Evolutionary conservation across 2,329 filamentous ascomycete species (phyloP).

Genomic region (Reticulascus tulasneorum): DNA sequence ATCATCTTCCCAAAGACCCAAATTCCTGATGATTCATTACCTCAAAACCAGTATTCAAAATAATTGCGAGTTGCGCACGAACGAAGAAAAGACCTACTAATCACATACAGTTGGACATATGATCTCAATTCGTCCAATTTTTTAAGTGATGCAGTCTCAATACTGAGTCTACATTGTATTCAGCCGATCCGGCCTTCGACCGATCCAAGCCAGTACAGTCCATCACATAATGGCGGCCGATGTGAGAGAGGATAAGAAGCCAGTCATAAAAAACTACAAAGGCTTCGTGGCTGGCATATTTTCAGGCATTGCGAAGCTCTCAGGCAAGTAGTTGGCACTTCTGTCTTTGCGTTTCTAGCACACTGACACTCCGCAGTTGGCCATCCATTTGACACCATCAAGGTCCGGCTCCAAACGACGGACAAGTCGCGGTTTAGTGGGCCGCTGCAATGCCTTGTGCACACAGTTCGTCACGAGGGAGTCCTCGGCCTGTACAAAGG

Average conservation of each 20-base stretch:
- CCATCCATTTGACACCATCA: conserved; percentile 90
- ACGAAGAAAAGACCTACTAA: too few relatives aligned
- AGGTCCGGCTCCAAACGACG: conserved; percentile 91
- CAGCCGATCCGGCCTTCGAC: too few relatives aligned
- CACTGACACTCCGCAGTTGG: conserved; percentile 40
- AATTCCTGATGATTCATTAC: too few relatives aligned
- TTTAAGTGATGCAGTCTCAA: too few relatives aligned
- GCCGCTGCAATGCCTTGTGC: conserved; percentile 77
- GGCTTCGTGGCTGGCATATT: conserved; percentile 98
- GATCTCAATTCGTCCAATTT: too few relatives aligned
- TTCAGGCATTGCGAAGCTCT: conserved; percentile 85
- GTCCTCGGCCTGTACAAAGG: conserved; percentile 88
- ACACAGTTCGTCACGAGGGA: conserved; percentile 84
- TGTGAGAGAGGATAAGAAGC: conserved; percentile 27
- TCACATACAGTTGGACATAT: too few relatives aligned
- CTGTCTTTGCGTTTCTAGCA: not conserved
- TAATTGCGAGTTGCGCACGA: too few relatives aligned
- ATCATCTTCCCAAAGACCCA: too few relatives aligned
- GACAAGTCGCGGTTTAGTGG: conserved; percentile 73
- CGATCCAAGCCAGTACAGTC: too few relatives aligned
- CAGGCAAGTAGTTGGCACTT: conserved; percentile 50
- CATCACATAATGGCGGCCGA: conserved; percentile 12
- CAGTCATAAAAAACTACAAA: conserved; percentile 64
- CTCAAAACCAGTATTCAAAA: too few relatives aligned
- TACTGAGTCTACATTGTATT: too few relatives aligned